phyloP scores from a whole-genome alignment of 768 basidiomycete species.

The Panaeolus cyanescens region DNA sequence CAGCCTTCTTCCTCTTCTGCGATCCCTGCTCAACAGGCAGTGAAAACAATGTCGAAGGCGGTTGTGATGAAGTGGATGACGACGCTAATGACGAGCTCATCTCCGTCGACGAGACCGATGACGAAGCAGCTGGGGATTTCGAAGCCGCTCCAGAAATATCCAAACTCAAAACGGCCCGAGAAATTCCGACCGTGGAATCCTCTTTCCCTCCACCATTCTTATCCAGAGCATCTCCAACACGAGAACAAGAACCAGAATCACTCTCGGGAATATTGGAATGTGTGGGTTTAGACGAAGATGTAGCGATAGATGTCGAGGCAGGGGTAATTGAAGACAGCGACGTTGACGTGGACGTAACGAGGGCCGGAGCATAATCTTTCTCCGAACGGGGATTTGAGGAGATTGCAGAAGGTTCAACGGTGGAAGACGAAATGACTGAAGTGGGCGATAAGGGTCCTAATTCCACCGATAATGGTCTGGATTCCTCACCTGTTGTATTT shows the following conservation, averaged over 20 bases:
- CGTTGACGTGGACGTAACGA: no score
- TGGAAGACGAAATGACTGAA: background rate
- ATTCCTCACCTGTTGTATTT: background rate
- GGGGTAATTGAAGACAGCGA: no score
- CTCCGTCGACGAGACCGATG: background rate
- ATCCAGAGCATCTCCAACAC: background rate
- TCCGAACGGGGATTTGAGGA: background rate
- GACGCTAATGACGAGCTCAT: background rate
- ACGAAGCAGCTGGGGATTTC: background rate
- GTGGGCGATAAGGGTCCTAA: background rate
- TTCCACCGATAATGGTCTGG: background rate
- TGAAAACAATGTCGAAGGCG: background rate
- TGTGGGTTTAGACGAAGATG: background rate
- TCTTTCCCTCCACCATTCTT: background rate
- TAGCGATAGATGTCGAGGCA: no score
- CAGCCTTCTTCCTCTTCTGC: conserved; percentile 30
- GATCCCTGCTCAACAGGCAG: conserved; percentile 4
- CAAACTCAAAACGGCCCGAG: background rate
- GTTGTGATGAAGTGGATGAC: background rate
- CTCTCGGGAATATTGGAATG: background rate
- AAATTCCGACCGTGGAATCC: background rate
- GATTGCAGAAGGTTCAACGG: background rate
- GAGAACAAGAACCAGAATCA: no score
- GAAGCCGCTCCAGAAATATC: no score
- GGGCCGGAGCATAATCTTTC: no score